A percentile compares a stretch with the other conserved stretches of the same genome.
phyloP scores from a whole-genome alignment of 2,329 filamentous ascomycete genomes.

The Trichoderma sp. region DNA sequence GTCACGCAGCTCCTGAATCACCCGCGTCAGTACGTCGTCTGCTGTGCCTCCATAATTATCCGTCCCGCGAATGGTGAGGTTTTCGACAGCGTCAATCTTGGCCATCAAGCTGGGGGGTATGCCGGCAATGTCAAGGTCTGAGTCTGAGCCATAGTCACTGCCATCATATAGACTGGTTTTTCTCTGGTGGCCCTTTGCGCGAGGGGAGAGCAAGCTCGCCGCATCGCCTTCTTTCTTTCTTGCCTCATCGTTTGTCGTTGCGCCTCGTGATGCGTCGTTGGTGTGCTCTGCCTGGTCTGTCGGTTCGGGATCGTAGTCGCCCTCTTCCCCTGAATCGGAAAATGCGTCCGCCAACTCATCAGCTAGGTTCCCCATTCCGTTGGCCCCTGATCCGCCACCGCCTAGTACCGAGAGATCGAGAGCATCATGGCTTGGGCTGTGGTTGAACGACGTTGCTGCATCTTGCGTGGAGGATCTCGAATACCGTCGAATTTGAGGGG shows the following conservation, averaged over 20 bases:
- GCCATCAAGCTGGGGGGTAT: slow-evolving; percentile 67
- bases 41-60: slow-evolving; percentile 65
- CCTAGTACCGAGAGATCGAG: slow-evolving; percentile 51
- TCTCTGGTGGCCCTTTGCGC: slow-evolving; percentile 52
- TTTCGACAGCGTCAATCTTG: slow-evolving; percentile 72
- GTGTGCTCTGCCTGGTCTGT: neutral
- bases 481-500: slow-evolving; percentile 49
- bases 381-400: slow-evolving; percentile 45
- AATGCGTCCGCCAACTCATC: slow-evolving; percentile 78
- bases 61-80: slow-evolving; percentile 64
- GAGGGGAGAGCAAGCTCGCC: slow-evolving; percentile 46
- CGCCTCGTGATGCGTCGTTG: slow-evolving; percentile 8
- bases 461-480: slow-evolving; percentile 57
- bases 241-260: slow-evolving; percentile 39
- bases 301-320: slow-evolving; percentile 49
- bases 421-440: slow-evolving; percentile 52
- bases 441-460: slow-evolving; percentile 50
- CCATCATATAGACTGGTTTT: slow-evolving; percentile 66
- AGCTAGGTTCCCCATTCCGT: slow-evolving; percentile 73
- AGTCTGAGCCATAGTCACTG: slow-evolving; percentile 73
- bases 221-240: slow-evolving; percentile 42
- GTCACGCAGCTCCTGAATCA: slow-evolving; percentile 69
- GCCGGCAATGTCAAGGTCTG: slow-evolving; percentile 68
- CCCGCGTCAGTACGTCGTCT: slow-evolving; percentile 67
- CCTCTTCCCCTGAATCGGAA: slow-evolving; percentile 65